A percentile compares a stretch with the other conserved stretches of the same genome.
Evolutionary conservation across 208 protist genomes (phyloP).

Genomic region (Herpetomonas samuelpessoai): DNA sequence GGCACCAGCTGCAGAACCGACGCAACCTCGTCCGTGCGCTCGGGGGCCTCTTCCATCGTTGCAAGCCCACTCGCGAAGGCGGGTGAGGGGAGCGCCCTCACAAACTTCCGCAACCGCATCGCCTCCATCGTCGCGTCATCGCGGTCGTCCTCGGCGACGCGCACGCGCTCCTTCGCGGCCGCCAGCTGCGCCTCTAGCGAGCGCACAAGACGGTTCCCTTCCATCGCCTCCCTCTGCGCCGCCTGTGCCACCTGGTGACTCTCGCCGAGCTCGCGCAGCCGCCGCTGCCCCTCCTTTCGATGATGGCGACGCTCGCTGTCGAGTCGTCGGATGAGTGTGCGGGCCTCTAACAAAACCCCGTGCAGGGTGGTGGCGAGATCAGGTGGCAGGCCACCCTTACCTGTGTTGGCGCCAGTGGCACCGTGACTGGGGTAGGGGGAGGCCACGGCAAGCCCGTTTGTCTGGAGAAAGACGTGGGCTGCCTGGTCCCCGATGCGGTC

Average conservation of each 20-base stretch:
- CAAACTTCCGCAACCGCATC: slow-evolving; percentile 42
- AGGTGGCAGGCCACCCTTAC: slow-evolving; percentile 1
- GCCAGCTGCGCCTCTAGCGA: slow-evolving; percentile 17
- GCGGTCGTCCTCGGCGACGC: slow-evolving; percentile 18
- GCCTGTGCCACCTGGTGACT: slow-evolving; percentile 12
- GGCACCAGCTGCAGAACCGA: slow-evolving; percentile 33
- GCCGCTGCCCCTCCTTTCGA: slow-evolving; percentile 15
- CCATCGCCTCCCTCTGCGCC: slow-evolving; percentile 22
- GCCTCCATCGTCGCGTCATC: slow-evolving; percentile 34
- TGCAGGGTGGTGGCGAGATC: slow-evolving; percentile 12
- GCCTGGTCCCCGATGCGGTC: neutral
- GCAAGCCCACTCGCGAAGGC: slow-evolving; percentile 14
- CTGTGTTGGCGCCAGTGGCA: neutral
- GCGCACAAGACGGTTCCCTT: slow-evolving; percentile 24
- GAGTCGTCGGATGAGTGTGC: slow-evolving; percentile 42
- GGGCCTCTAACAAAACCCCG: slow-evolving; percentile 30
- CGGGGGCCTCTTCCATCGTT: neutral
- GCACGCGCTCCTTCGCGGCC: slow-evolving; percentile 14
- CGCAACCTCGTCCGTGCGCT: neutral
- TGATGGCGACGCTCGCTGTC: slow-evolving; percentile 56
- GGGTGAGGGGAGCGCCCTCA: slow-evolving; percentile 33
- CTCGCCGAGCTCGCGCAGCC: slow-evolving; percentile 26
- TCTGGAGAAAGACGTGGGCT: neutral
- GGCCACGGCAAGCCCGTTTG: neutral
- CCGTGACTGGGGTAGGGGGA: neutral